Evolutionary conservation across 352 stramenopile genomes (phyloP).

Genomic region (Globisporangium nunn): DNA sequence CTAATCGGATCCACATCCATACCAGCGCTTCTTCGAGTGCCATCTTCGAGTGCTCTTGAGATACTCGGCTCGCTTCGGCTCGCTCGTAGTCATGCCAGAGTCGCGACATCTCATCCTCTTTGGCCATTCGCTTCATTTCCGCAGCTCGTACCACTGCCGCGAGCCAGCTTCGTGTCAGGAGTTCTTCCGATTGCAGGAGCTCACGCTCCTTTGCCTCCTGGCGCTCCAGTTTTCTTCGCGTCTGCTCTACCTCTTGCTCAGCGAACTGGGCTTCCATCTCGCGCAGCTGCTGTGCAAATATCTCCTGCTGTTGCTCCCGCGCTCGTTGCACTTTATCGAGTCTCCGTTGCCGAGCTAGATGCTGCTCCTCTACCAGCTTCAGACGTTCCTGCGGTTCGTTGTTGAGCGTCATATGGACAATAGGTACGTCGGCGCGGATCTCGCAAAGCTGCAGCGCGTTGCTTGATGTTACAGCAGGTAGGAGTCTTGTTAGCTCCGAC

Average conservation of each 20-base stretch:
- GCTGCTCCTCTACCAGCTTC: conserved; percentile 7
- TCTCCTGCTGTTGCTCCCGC: conserved; percentile 18
- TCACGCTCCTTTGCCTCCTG: conserved; percentile 8
- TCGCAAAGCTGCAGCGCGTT: no score
- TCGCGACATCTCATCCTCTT: conserved; percentile 5
- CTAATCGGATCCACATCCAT: conserved; percentile 1
- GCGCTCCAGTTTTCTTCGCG: background rate
- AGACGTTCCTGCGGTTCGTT: background rate
- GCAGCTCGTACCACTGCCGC: background rate
- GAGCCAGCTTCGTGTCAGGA: background rate
- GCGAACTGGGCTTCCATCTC: conserved; percentile 8
- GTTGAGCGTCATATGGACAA: no score
- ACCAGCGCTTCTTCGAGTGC: conserved; percentile 6
- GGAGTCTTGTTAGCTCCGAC: no score
- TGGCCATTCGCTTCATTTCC: background rate
- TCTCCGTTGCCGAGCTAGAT: conserved; percentile 7
- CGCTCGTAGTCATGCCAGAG: background rate
- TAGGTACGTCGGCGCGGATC: no score
- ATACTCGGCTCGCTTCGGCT: background rate
- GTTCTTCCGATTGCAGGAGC: conserved; percentile 21
- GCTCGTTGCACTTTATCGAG: conserved; percentile 16
- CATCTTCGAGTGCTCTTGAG: conserved; percentile 4
- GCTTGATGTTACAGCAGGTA: no score
- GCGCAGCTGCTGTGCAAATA: conserved; percentile 15
- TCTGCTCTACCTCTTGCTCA: conserved; percentile 10